Conservation (phyloP, 768 basidiomycete species). For the Lentinula lateritia region DNA sequence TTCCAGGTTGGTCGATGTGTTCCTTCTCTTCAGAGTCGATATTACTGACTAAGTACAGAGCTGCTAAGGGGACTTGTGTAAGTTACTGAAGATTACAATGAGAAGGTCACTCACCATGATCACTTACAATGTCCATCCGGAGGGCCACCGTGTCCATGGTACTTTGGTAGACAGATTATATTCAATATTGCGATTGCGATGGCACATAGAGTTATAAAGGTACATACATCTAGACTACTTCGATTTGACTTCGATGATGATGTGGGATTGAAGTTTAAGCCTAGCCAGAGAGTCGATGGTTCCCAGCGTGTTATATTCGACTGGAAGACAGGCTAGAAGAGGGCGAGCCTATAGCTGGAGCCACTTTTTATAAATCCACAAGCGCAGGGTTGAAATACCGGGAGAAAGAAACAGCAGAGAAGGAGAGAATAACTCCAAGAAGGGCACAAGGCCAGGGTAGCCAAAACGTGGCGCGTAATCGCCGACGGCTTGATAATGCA, state of each 20-base stretch:
- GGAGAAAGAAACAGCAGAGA: not conserved
- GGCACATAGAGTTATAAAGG: not conserved
- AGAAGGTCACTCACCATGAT: not conserved
- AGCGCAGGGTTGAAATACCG: not conserved
- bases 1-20: not conserved
- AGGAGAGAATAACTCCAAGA: not conserved
- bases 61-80: not conserved
- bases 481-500: not conserved
- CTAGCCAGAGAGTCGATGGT: not conserved
- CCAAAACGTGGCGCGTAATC: not conserved
- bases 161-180: not conserved
- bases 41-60: not conserved
- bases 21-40: not conserved
- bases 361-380: not conserved
- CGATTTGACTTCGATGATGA: not conserved
- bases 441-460: constrained; percentile 1
- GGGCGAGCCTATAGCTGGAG: not conserved
- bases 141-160: not conserved
- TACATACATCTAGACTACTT: not conserved
- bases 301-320: not conserved
- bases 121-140: not conserved
- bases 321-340: not conserved
- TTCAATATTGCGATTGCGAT: not conserved
- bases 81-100: not conserved
- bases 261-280: not conserved